phyloP scores from a whole-genome alignment of 225 moss, liverwort and hornwort genomes.

The Marchantia paleacea region DNA sequence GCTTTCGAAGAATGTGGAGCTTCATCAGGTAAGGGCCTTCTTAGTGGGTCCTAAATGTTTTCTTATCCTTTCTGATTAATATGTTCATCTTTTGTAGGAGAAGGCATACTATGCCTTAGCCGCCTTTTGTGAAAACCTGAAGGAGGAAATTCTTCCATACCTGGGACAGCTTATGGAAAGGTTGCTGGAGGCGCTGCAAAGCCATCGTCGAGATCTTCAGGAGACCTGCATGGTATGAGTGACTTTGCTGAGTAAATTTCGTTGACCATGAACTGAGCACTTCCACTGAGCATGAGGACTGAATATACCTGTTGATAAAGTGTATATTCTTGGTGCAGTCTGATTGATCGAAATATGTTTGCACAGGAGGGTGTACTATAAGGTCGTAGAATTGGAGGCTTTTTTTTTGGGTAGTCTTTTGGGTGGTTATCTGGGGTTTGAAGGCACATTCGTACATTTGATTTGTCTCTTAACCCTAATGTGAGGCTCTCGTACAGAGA shows the following conservation, averaged over 20 bases:
- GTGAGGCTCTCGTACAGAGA: not conserved
- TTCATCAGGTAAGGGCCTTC: too few relatives aligned
- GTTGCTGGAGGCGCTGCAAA: slow-evolving; percentile 81
- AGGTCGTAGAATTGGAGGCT: not conserved
- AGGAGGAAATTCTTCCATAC: slow-evolving; percentile 94
- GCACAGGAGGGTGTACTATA: not conserved
- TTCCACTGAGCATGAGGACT: not conserved
- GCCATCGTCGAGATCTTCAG: slow-evolving; percentile 91
- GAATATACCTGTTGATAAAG: not conserved
- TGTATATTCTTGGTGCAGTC: not conserved
- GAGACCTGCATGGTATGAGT: slow-evolving; percentile 93
- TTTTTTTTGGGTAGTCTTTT: not conserved
- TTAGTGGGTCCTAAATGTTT: not conserved
- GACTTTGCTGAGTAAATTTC: not conserved
- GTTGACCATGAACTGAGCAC: not conserved
- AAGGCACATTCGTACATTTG: not conserved
- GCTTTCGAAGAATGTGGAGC: too few relatives aligned
- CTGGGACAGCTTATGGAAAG: slow-evolving; percentile 86
- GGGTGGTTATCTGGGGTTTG: not conserved
- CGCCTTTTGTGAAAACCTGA: slow-evolving; percentile 96
- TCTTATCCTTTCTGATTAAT: not conserved
- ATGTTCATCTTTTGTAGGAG: slow-evolving; percentile 45
- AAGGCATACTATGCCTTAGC: slow-evolving; percentile 97
- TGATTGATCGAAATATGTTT: not conserved
- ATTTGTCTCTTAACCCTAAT: not conserved